phyloP scores from a whole-genome alignment of 306 rosid species.

The Cicer cuneatum region DNA sequence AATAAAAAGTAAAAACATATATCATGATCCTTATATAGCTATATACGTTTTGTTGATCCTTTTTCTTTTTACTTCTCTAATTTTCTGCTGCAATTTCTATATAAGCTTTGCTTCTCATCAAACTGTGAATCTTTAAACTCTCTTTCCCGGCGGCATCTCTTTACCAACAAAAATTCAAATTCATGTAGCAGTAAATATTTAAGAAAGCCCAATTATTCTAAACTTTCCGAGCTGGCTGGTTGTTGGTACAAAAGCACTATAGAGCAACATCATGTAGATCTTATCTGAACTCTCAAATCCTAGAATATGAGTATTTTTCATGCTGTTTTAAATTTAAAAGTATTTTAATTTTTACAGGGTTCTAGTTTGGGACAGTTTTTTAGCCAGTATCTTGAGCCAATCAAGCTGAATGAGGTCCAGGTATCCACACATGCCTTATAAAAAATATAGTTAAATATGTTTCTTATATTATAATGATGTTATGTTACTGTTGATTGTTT shows the following conservation, averaged over 20 bases:
- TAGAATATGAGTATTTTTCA: constrained; percentile 23
- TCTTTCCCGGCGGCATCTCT: constrained; percentile 9
- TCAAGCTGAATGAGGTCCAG: constrained; percentile 81
- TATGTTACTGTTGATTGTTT: constrained; percentile 45
- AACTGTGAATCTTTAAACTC: not conserved
- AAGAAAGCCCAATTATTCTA: constrained; percentile 16
- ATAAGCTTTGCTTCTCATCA: constrained; percentile 1
- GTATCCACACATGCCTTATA: constrained; percentile 49
- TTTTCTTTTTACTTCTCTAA: constrained; percentile 21
- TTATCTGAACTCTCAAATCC: constrained; percentile 22
- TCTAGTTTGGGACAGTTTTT: constrained; percentile 94
- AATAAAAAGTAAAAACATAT: too few species aligned
- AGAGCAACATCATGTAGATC: constrained; percentile 21
- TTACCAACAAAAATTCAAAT: not conserved
- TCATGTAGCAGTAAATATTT: constrained; percentile 4
- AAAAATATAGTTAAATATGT: constrained; percentile 28
- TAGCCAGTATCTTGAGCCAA: constrained; percentile 89
- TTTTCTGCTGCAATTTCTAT: constrained; percentile 21
- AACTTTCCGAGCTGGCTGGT: constrained; percentile 15
- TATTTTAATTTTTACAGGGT: constrained; percentile 64
- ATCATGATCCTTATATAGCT: too few species aligned
- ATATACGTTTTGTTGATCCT: too few species aligned
- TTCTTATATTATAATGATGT: constrained; percentile 42
- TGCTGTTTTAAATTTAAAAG: constrained; percentile 32
- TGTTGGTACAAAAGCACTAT: constrained; percentile 10